phyloP scores from a whole-genome alignment of 1,139 yeast genomes.

The Sugiyamaella novakii region DNA sequence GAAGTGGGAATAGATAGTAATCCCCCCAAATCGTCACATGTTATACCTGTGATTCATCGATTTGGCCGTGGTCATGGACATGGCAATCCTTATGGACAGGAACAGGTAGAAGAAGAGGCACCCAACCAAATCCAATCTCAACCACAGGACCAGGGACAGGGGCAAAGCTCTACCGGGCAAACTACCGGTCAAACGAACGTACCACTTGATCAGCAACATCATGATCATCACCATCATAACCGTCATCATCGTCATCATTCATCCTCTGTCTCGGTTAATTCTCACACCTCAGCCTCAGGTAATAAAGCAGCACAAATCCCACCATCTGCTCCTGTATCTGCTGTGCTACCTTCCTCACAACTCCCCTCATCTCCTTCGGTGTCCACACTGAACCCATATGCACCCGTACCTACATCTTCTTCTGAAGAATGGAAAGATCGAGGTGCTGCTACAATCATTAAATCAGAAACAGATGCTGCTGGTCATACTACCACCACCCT shows the following conservation, averaged over 20 bases:
- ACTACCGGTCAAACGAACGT: too few species aligned
- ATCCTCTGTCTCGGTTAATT: background rate
- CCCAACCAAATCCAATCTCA: background rate
- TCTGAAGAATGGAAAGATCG: conserved; percentile 43
- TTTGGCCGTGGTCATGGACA: background rate
- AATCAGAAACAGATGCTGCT: conserved; percentile 48
- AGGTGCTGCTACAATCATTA: conserved; percentile 58
- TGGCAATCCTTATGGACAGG: too few species aligned
- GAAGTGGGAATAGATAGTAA: background rate
- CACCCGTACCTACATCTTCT: conserved; percentile 16
- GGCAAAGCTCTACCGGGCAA: too few species aligned
- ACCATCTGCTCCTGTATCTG: background rate
- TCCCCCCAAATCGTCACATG: background rate
- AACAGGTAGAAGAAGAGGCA: too few species aligned
- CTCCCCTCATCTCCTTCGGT: conserved; percentile 2
- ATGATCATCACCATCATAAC: conserved; percentile 12
- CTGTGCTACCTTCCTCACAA: background rate
- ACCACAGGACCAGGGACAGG: too few species aligned
- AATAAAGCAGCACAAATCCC: background rate
- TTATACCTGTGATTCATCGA: conserved; percentile 3
- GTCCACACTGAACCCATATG: conserved; percentile 8
- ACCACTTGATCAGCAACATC: conserved; percentile 10
- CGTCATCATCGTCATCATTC: conserved; percentile 12
- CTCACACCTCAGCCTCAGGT: too few species aligned
- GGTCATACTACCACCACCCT: conserved; percentile 52